phyloP scores from a whole-genome alignment of 139 green algal species.

The Spirogloea muscicola region DNA sequence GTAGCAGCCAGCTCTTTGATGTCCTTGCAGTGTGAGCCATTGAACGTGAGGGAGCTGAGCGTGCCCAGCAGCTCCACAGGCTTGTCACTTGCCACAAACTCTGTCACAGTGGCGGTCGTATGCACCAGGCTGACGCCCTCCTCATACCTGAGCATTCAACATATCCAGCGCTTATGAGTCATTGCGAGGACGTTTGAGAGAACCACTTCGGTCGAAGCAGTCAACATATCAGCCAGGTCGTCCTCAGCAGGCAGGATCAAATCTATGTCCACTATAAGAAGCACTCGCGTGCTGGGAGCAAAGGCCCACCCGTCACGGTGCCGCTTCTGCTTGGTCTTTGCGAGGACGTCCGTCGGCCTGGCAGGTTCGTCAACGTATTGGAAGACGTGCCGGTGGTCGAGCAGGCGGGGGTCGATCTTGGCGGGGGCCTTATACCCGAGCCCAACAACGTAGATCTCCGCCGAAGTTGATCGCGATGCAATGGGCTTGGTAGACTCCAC shows the following conservation, averaged over 20 bases:
- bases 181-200: no score
- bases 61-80: conserved; percentile 86
- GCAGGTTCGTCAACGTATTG: conserved; percentile 31
- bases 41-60: conserved; percentile 55
- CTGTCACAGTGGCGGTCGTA: conserved; percentile 54
- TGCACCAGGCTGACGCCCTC: conserved; percentile 75
- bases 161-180: no score
- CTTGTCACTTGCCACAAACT: conserved; percentile 72
- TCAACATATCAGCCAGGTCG: no score
- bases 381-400: conserved; percentile 81
- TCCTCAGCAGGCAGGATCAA: no score
- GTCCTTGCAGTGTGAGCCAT: conserved; percentile 7
- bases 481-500: conserved; percentile 94
- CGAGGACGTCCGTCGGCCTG: conserved; percentile 37
- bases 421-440: conserved; percentile 89
- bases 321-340: conserved; percentile 61
- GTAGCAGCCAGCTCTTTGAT: conserved; percentile 67
- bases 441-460: conserved; percentile 79
- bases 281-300: no score
- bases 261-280: no score
- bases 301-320: conserved; percentile 63
- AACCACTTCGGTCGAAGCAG: no score
- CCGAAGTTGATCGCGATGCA: conserved; percentile 82
- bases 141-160: conserved; percentile 87
- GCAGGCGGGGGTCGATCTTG: conserved; percentile 93